Base-by-base conservation (phyloP, 2,329 filamentous ascomycete genomes). In the Penicillium griseofulvum region DNA sequence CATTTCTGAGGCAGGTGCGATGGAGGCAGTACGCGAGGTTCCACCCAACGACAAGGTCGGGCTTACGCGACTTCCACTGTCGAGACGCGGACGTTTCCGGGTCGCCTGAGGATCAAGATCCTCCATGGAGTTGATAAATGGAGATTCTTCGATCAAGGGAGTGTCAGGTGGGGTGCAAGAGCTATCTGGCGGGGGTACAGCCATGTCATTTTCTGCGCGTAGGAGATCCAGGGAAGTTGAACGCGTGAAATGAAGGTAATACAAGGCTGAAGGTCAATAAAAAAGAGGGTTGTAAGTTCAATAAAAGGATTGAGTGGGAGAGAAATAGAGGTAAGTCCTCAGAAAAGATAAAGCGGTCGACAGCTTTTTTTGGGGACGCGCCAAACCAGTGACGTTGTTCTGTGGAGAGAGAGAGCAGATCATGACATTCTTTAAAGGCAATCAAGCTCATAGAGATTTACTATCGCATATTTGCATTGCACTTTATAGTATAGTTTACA, bases 11-110 rank as follows among this genome's bases (percentile, higher is more conserved):
- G 70, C 61, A 66, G 66, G 62, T 62, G 60, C 68, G 31, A 49
- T 38, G 59, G 66, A 62, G 54, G 65, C 56, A 37, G 66, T 58
- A 39, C 58, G 53, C 39, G 62, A 49, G 43, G 65, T 56, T 46
- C 66, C 61, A 60, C 69, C 65, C 39, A 65, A 61, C 14, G 73
- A 71, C 62, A 74, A 67, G 34, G 64, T 62, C 52, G 74, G 69
- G 54, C 67, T 67, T 34, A 65, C 64, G 58, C 66, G 65, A 56
- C 70, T 73, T 59, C 75, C 76, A 67, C 74, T 76, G 62, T 78
- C 76, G 53, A 78, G 73, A 66, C 76, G 76, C 59, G 76, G 77
- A 57, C 77, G 76, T 71, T 79, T 79, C 60, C 76, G 72, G 49
- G 71, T 75, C 41, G 67, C 66, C 56, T 74, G 69, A 31, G 70